Percentiles rank a stretch among this genome's conserved stretches.
Conservation (phyloP, 495 filamentous ascomycete species). For the Tricharina praecox region DNA sequence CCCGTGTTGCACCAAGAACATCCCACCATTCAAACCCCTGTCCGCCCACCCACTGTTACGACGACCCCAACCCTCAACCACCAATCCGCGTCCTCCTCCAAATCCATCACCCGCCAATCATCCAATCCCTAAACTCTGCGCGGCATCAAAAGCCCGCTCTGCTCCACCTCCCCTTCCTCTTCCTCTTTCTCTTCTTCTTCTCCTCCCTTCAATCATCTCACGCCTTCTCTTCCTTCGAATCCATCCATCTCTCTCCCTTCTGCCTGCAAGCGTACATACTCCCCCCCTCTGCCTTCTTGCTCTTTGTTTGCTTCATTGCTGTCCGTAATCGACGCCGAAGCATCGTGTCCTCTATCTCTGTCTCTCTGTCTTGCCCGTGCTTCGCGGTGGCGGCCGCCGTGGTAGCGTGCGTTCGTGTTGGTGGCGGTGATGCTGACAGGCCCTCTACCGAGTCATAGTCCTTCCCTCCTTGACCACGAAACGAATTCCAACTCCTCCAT, state of each 20-base stretch:
- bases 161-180: conserved; percentile 28
- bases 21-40: conserved; percentile 6
- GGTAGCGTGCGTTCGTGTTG: too few species aligned
- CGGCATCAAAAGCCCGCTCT: too few species aligned
- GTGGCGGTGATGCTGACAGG: conserved; percentile 12
- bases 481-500: conserved; percentile 18
- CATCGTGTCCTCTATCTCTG: too few species aligned
- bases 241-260: conserved; percentile 6
- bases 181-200: conserved; percentile 23
- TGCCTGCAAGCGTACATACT: too few species aligned
- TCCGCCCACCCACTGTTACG: background rate
- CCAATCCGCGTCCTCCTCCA: too few species aligned
- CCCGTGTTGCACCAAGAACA: background rate
- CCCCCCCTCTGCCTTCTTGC: too few species aligned
- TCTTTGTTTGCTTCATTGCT: too few species aligned
- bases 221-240: conserved; percentile 20
- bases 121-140: too few species aligned
- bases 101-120: conserved; percentile 10
- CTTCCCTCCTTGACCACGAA: conserved; percentile 20
- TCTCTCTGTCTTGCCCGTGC: too few species aligned
- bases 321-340: too few species aligned
- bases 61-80: too few species aligned
- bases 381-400: too few species aligned
- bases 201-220: conserved; percentile 24
- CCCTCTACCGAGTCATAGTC: conserved; percentile 16